These are phyloP conservation scores for Cornus kousa DNA, from an alignment of 148 eudicot genomes.

Conservation along the genomic window DNA sequence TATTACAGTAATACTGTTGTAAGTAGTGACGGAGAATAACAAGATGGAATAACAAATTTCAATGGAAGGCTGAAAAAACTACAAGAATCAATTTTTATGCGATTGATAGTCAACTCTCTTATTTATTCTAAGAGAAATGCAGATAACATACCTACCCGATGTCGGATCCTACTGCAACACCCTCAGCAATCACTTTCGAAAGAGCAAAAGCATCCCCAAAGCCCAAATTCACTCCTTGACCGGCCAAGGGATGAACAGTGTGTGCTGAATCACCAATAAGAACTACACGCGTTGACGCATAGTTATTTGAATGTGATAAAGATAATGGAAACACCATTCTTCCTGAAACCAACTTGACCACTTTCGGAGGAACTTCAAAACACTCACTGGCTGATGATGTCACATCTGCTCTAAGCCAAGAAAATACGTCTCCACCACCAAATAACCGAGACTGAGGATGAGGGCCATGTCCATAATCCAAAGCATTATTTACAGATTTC, in stretches of 20 bases:
- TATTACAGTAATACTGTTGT: background rate
- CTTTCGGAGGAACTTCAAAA: constrained; percentile 92
- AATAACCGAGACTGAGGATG: constrained; percentile 57
- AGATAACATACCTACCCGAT: constrained; percentile 79
- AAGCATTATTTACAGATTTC: constrained; percentile 67
- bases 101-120: background rate
- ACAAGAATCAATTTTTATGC: no score
- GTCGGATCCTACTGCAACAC: constrained; percentile 84
- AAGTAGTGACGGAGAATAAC: background rate
- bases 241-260: constrained; percentile 97
- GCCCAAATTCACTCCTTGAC: constrained; percentile 98
- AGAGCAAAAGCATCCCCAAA: constrained; percentile 86
- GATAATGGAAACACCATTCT: constrained; percentile 94
- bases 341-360: constrained; percentile 62
- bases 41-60: background rate
- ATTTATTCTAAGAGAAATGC: background rate
- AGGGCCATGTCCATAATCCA: constrained; percentile 87
- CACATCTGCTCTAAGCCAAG: constrained; percentile 45
- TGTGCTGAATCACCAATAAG: constrained; percentile 98
- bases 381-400: constrained; percentile 54
- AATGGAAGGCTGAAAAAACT: background rate
- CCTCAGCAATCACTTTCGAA: constrained; percentile 75
- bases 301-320: constrained; percentile 65
- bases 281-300: constrained; percentile 67
- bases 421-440: constrained; percentile 42